These are phyloP conservation scores for Cicer arietinum DNA, from an alignment of 306 rosid species.

Conservation along the genomic window DNA sequence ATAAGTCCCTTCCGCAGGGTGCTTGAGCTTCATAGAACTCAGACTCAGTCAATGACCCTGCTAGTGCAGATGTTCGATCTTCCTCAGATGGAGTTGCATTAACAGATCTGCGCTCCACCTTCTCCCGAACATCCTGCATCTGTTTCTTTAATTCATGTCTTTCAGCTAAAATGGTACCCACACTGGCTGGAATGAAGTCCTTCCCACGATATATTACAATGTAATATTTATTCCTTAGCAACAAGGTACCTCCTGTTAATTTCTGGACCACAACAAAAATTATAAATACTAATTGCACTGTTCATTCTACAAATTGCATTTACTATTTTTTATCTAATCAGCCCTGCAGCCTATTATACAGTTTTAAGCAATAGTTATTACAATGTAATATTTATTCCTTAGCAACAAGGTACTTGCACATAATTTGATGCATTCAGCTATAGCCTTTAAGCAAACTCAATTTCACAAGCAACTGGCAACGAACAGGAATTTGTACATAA, in stretches of 20 bases:
- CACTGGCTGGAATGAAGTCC: conserved; percentile 87
- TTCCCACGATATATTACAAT: conserved; percentile 92
- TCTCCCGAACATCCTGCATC: conserved; percentile 83
- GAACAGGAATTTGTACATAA: conserved; percentile 39
- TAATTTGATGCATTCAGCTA: conserved; percentile 34
- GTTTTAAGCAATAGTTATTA: neutral
- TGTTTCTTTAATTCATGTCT: conserved; percentile 76
- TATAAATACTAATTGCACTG: conserved; percentile 6
- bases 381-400: too few relatives aligned
- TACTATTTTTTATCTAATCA: conserved; percentile 22
- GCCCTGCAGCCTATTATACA: conserved; percentile 14
- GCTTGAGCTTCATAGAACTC: conserved; percentile 87
- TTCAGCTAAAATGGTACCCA: conserved; percentile 77
- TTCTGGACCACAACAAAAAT: conserved; percentile 58
- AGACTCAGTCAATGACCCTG: conserved; percentile 86
- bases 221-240: conserved; percentile 86
- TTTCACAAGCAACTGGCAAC: conserved; percentile 26
- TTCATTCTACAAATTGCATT: conserved; percentile 14
- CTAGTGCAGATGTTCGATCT: conserved; percentile 67
- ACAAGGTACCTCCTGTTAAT: conserved; percentile 90
- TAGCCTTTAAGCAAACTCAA: neutral
- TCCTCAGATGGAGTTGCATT: conserved; percentile 49
- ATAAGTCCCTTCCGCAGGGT: conserved; percentile 82
- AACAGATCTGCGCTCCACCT: conserved; percentile 55
- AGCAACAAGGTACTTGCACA: conserved; percentile 24